Evolutionary conservation across 192 early-diverging fungal genomes (phyloP), one percentile per base, ranked within the genome.

Genomic region (Gaertneriomyces semiglobifer): DNA sequence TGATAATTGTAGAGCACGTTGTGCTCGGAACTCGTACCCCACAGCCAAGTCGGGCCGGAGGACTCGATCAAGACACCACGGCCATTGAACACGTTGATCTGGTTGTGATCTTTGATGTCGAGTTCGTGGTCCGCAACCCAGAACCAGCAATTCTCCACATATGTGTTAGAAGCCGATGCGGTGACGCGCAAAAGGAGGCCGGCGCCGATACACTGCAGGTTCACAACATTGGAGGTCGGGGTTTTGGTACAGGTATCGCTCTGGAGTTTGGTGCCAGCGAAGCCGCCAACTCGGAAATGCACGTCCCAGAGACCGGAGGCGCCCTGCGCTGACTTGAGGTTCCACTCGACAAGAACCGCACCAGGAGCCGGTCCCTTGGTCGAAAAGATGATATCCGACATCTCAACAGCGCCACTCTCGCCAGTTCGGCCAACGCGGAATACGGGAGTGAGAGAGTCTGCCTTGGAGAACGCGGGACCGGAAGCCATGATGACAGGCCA

Each of bases 51-150:
- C 6, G 77, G 71, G 10, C 62, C 62, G 2, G 11, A 1, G 40
- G 44, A 50, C 50, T 79, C 66, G 59, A 75, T 70, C 33, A 79
- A 68, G 54, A 80, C 51, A 46, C 77, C 77, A 16, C 77, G 76
- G 18, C 72, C 77, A 46, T 47, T 66, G 62, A 75, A 79, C 12
- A 79, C 66, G 7, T 45, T 53, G 66, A 75, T 14, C 54, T 78
- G 77, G 20, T 16, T 20, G 11, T 20, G 16, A 18, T 25, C 4
- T 16, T 73, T 58, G 20, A 39, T 53, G 58, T 79, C 77, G 43
- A 79, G 57, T 40, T 79, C 76, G 68, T 79, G 77, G 66, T 79
- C 77, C 4, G 77, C 77, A 11, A 68, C 70, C 77, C 77, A 79
- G 4, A 50, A 56, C 77, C 77, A 79, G 3, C 62, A 53, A 58